Base-by-base conservation (phyloP, 2,329 filamentous ascomycete species). In the Colletotrichum gloeosporioides region DNA sequence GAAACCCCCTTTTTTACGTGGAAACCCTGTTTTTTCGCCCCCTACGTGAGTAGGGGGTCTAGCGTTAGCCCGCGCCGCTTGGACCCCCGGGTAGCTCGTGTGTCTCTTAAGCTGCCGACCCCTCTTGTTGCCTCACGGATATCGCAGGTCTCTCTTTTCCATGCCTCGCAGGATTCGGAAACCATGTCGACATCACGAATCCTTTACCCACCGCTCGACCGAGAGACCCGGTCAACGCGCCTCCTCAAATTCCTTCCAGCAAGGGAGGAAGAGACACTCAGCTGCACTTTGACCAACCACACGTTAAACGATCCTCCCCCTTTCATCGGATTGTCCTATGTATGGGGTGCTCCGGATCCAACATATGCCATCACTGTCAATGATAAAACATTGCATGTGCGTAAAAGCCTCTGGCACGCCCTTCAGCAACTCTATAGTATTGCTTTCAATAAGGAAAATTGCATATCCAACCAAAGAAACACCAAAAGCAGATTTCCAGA, bases 311-410 rank as follows among this genome's bases (percentile, higher is more conserved):
- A 65, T 2, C 63, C 69, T 22, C 79, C 79, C 2, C 67, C 65
- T 5, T 82, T 79, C 68, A 74, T 79, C 22, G 78, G 77, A n/a
- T 49, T 81, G 12, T 81, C 80, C 1, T 81, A 81, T 62, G 81
- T 79, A 2, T 81, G 80, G 79, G 79, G 78, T 7, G 66, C 71
- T 4, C 70, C 78, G 12, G 53, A 65, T 13, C 68, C 59, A 22
- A 44, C 22, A 4, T 29, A 72, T 39, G 36, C 49, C 3, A 66
- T 72, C 6, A 8, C n/a, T 0, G 57, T 76, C 6, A 68, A 68
- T 8, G 53, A 34, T 0, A 16, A 39, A 15, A 13, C 13, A 3
- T 36, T 73, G 4, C 7, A 6, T 6, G 61, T 77, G 9, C 70
- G 69, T 2, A 36, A 73, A 16, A 55, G 64, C 2, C 67, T 77